These are phyloP conservation scores for Clathrospora elynae DNA, from an alignment of 2,329 filamentous ascomycete genomes.

Conservation along the genomic window DNA sequence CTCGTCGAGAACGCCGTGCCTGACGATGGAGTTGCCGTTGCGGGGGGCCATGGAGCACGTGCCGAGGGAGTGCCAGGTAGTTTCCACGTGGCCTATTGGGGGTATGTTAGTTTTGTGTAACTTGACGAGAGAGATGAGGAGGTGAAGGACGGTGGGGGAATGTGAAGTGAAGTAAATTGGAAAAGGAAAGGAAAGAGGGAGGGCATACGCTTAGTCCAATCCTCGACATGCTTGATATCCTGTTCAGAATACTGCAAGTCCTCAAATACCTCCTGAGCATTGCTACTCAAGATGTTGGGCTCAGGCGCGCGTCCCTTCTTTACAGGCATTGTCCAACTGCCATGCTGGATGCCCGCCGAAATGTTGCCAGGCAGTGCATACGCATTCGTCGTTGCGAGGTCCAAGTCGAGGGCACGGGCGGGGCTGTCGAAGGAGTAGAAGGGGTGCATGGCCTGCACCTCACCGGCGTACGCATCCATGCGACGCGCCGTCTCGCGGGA, in stretches of 20 bases:
- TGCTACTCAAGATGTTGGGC: slow-evolving; percentile 64
- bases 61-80: slow-evolving; percentile 71
- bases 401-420: slow-evolving; percentile 73
- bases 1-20: slow-evolving; percentile 78
- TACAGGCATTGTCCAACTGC: slow-evolving; percentile 69
- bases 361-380: slow-evolving; percentile 76
- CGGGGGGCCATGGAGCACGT: slow-evolving; percentile 79
- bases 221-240: slow-evolving; percentile 70
- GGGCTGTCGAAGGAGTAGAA: slow-evolving; percentile 73
- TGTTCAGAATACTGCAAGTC: slow-evolving; percentile 69
- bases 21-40: slow-evolving; percentile 79
- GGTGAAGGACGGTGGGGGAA: background rate
- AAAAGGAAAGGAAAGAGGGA: background rate
- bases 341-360: slow-evolving; percentile 73
- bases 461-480: slow-evolving; percentile 78
- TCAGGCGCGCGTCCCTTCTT: slow-evolving; percentile 59
- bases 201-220: slow-evolving; percentile 58
- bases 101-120: slow-evolving; percentile 14
- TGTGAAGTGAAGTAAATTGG: background rate
- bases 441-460: slow-evolving; percentile 68
- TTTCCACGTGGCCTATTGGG: slow-evolving; percentile 65
- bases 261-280: slow-evolving; percentile 63
- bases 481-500: slow-evolving; percentile 77
- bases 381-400: slow-evolving; percentile 73
- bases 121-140: too few relatives aligned